Evolutionary conservation across 306 rosid species (phyloP).

Genomic region (Cicer yamashitae): DNA sequence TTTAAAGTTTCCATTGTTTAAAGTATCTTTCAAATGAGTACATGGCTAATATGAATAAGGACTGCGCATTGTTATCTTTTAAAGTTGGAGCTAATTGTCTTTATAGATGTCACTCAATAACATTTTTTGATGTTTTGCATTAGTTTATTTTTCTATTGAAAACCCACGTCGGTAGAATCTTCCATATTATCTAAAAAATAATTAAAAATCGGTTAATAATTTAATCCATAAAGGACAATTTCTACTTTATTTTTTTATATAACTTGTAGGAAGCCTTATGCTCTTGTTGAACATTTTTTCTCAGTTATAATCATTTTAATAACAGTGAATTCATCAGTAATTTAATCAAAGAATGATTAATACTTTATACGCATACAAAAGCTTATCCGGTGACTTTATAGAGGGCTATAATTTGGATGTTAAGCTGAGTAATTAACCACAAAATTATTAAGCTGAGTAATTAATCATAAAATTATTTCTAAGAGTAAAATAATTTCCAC

Average conservation of each 20-base stretch:
- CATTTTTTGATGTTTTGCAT: constrained; percentile 3
- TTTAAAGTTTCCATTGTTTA: no score
- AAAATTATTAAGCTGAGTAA: no score
- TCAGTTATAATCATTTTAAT: neutral
- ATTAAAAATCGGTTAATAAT: neutral
- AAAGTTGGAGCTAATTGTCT: neutral
- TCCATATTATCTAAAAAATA: constrained; percentile 1
- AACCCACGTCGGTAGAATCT: constrained; percentile 14
- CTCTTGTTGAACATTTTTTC: constrained; percentile 20
- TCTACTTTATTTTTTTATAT: neutral
- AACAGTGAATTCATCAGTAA: neutral
- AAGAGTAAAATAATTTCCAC: no score
- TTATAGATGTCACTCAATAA: constrained; percentile 11
- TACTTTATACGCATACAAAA: neutral
- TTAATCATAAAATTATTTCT: no score
- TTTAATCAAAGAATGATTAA: neutral
- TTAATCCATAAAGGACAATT: neutral
- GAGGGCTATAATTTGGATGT: neutral
- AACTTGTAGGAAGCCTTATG: neutral
- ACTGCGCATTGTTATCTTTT: neutral
- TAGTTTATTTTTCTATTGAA: constrained; percentile 15
- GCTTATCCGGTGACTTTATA: neutral
- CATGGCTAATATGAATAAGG: no score
- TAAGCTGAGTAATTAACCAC: no score
- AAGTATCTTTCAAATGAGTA: no score